Base-by-base conservation (phyloP, 306 rosid species). In the Cicer bijugum region DNA sequence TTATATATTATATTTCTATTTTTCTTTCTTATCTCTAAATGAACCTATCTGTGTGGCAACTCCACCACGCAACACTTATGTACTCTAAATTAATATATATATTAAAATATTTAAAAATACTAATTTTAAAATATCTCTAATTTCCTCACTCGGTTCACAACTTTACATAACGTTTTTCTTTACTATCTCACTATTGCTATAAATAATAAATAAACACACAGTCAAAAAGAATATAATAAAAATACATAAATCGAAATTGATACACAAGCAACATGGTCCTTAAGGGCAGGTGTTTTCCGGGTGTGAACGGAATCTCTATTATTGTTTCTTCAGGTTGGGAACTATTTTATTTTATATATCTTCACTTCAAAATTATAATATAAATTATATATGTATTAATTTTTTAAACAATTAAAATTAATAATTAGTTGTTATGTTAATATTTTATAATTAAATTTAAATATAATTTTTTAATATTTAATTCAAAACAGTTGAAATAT, bases 21-120 rank as follows among this genome's bases (percentile, higher is more conserved):
- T 12, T 1, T 77, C 74, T 79, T 77, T 70, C 73, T 90, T 82
- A 75, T 80, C 74, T 79, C 71, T 40, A 86, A 33, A 80, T 82
- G 69, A 73, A 82, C 11, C 78, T 75, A 10, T 7, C 6, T 4
- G 79, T 48, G 96, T 89, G 98, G 89, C 90, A 77, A 79, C 82
- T 72, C 69, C 58, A 51, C 17, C 51, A 8, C 1, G 12, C 50
- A 91, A 76, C 90, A 86, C 83, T 72, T 3, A 28, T 28, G 35
- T 28, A 4, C 35, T 28, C 35, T 28, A 28, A 28, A 28, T 28
- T 28, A 28, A 28, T 28, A 20, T 20, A 17, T 17, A 17, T 17
- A 20, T 20, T 28, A 28, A 28, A 28, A 4, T 28, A 28, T 28
- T 28, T 28, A 4, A 28, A 28, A 28, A 28, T 28, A 28, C 0